Evolutionary conservation across 371 early-diverging fungal species (phyloP), one percentile per base, ranked within the genome.

Genomic region (Mortierella sp.): DNA sequence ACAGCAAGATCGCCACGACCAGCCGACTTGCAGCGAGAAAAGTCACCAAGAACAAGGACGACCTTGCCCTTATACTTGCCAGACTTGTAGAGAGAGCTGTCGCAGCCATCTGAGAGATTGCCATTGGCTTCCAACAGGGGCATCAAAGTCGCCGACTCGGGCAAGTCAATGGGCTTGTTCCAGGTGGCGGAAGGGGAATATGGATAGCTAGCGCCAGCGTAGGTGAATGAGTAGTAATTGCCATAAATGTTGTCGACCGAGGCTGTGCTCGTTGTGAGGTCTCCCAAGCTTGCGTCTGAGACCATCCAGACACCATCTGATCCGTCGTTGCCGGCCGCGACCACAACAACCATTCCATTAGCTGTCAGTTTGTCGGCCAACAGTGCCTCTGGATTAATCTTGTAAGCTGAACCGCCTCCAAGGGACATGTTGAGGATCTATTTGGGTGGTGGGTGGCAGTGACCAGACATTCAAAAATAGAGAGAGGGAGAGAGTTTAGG

Each of bases 301-400:
- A 84, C 82, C 62, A 87, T 80, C 69, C 83, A 91, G 9, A 91
- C 66, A 0, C 94, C 94, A 21, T 82, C 77, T 7, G 63, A 62
- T 9, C 93, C 94, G 57, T 86, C 85, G 76, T 95, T 94, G 2
- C 94, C 94, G n/a, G 85, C 85, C 5, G 93, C 86, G 15, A 81
- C 82, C 23, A 83, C 81, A 2, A 89, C 72, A 26, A 82, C 68
- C 14, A 86, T 70, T n/a, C 87, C 87, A 12, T 64, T 56, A 23
- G 23, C 46, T n/a, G 81, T 70, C 12, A 90, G 80, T 1, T 67
- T 71, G 11, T 84, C 62, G 15, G 77, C 83, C 0, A 81, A 83
- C 5, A 70, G 66, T 11, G 84, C 71, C 43, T 72, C 68, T 9
- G 87, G 81, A 55, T 79, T 76, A 46, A 81, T 47, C 84, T 83